Evolutionary conservation across 2,329 filamentous ascomycete species (phyloP), one percentile per base, ranked within the genome.

Genomic region (Trematosphaeria pertusa): DNA sequence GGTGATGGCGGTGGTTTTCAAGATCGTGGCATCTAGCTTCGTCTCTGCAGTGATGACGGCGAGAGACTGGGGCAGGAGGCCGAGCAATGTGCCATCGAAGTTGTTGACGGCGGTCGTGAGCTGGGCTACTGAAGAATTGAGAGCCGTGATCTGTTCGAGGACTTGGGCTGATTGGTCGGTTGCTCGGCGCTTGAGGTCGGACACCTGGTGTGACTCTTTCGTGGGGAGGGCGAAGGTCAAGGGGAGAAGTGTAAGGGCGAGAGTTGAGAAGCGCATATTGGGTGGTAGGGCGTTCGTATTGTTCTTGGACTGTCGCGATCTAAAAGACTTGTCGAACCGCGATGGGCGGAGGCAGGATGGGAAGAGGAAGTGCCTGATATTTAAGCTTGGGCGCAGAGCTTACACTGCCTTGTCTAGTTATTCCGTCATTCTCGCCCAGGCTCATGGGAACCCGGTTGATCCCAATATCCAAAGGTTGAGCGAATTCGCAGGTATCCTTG

Each of bases 61-160:
- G 2, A 61, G 42, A 10, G 54, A 55, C 34, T 64, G 61, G 9
- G 61, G 59, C 4, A 64, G 18, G 0, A 61, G 28, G 7, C 50
- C 43, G 1, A 64, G 34, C 2, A 61, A 32, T 1, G 49, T 52
- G 21, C 57, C 57, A 21, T 64, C 59, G 36, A 61, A 64, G 7
- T 45, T 48, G 34, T 54, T 58, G 22, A 64, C 58, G 2, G 57
- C 61, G 9, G 43, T 41, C 12, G 59, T 64, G 3, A 61, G 52
- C 4, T 46, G 24, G 10, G 39, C 43, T 11, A 59, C 46, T 4
- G 54, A 55, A 3, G 49, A 36, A 37, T 58, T 59, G 2, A 61
- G 46, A 5, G 44, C 48, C 5, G 36, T 43, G 37, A 61, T 59
- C 4, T 58, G 48, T 9, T 37, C 31, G 11, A 56, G 48, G 4